Conservation (phyloP, 192 early-diverging fungal genomes). For the Umbelopsis vinacea region DNA sequence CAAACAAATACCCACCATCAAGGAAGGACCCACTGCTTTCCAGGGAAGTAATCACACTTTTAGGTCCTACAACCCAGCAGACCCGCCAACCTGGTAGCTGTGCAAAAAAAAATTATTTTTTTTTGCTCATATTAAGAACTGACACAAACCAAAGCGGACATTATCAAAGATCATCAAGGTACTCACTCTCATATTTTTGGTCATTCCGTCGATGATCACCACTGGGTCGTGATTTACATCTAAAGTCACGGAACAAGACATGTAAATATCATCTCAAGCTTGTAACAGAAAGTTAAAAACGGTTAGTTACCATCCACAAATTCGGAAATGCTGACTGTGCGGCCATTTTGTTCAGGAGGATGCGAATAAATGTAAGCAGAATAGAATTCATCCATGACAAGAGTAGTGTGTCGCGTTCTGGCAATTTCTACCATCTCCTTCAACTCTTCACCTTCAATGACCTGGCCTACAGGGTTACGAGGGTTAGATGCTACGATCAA, state of each 20-base stretch:
- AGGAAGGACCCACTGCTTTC: constrained; percentile 52
- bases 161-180: not conserved
- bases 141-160: not conserved
- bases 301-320: constrained; percentile 39
- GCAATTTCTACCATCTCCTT: constrained; percentile 44
- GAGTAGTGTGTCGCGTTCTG: constrained; percentile 44
- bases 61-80: constrained; percentile 61
- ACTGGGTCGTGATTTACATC: constrained; percentile 57
- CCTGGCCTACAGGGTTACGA: constrained; percentile 56
- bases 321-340: constrained; percentile 46
- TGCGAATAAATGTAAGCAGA: constrained; percentile 56
- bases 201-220: constrained; percentile 52
- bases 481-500: constrained; percentile 58
- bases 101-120: not conserved
- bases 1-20: constrained; percentile 36
- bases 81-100: constrained; percentile 61
- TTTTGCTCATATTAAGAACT: not conserved
- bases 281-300: not conserved
- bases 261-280: not conserved
- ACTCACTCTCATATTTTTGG: constrained; percentile 52
- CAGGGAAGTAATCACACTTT: constrained; percentile 55
- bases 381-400: constrained; percentile 63
- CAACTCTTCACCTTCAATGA: constrained; percentile 51
- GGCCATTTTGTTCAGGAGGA: constrained; percentile 40
- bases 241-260: not conserved